phyloP scores from a whole-genome alignment of 441 rosid genomes.

The Corymbia citriodora region DNA sequence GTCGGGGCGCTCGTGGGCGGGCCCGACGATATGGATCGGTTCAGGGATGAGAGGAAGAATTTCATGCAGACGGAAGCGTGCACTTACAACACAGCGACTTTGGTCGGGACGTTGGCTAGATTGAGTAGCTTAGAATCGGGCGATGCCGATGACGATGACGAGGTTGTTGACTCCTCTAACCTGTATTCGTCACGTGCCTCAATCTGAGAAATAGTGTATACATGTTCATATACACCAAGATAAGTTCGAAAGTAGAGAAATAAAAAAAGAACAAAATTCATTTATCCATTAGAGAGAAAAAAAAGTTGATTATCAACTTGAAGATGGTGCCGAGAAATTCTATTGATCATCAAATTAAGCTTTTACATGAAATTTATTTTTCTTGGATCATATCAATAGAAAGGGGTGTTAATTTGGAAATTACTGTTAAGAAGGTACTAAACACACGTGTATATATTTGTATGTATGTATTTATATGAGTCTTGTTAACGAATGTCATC shows the following conservation, averaged over 20 bases:
- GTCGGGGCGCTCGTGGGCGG: constrained; percentile 45
- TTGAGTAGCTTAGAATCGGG: constrained; percentile 15
- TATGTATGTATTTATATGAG: rapidly evolving
- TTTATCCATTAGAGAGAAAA: background rate
- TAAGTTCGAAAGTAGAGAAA: background rate
- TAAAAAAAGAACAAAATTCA: background rate
- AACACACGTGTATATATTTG: background rate
- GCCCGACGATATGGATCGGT: constrained; percentile 21
- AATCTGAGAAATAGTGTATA: background rate
- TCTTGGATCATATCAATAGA: background rate
- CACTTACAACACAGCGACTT: constrained; percentile 34
- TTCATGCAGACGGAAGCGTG: constrained; percentile 33
- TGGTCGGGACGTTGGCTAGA: constrained; percentile 37
- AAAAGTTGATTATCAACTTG: background rate
- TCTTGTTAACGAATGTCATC: rapidly evolving
- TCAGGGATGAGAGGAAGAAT: constrained; percentile 19
- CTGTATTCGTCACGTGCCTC: background rate
- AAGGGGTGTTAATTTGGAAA: background rate
- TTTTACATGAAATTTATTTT: background rate
- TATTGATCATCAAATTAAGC: too few species aligned
- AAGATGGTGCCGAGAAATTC: background rate
- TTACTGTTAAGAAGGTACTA: background rate
- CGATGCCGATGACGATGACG: background rate
- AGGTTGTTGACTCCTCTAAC: background rate
- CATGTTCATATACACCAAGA: background rate